Conservation (phyloP, 257 asterid genomes). For the Solanum lignicaule region DNA sequence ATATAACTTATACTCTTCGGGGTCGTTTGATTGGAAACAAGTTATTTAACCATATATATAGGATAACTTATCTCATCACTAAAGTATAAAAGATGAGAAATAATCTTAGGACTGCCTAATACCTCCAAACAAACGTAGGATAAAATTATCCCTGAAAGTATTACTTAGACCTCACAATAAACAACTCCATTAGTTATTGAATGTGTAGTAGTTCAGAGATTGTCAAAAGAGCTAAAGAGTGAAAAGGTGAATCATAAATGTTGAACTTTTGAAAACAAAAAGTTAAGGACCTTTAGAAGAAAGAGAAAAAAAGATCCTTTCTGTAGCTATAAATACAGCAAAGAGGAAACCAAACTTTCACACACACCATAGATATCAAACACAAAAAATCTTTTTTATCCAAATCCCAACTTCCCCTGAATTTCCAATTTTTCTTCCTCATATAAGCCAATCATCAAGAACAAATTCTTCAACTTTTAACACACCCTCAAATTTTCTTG, state of each 20-base stretch:
- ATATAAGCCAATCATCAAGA: not conserved
- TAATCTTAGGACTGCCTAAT: too few species aligned
- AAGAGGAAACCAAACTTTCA: not conserved
- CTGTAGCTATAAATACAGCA: constrained; percentile 43
- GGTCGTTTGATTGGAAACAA: too few species aligned
- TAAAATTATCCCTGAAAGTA: too few species aligned
- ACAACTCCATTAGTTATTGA: not conserved
- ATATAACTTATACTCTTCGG: not conserved
- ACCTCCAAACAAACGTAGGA: too few species aligned
- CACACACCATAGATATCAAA: constrained; percentile 1
- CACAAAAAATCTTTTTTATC: not conserved
- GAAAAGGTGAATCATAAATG: constrained; percentile 28
- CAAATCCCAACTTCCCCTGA: not conserved
- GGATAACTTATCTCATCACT: too few species aligned
- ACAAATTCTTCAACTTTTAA: not conserved
- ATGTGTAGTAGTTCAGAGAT: not conserved
- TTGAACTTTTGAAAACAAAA: constrained; percentile 5
- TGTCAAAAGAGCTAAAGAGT: not conserved
- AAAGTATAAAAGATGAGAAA: too few species aligned
- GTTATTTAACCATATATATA: too few species aligned
- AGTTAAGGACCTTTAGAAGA: not conserved
- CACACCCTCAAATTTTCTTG: not conserved
- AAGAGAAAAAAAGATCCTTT: not conserved
- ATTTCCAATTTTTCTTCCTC: not conserved
- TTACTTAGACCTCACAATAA: too few species aligned